A percentile compares a stretch with the other conserved stretches of the same genome.
Conservation (phyloP, 345 rosid genomes). For the Linum lewisii region DNA sequence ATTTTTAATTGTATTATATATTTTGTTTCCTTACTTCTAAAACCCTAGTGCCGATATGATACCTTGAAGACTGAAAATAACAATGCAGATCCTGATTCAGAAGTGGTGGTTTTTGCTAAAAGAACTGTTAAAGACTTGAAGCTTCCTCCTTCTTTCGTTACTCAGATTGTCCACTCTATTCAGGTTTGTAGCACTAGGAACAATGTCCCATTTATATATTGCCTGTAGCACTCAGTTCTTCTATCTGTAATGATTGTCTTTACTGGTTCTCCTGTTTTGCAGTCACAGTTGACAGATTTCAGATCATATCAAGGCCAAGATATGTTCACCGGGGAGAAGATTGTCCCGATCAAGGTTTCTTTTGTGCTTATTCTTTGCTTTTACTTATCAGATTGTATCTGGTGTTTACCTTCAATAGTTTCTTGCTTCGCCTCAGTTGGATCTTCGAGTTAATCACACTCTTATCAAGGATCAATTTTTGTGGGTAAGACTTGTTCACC, state of each 20-base stretch:
- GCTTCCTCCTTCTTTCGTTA: conserved; percentile 68
- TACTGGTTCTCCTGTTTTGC: conserved; percentile 6
- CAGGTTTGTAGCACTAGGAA: conserved; percentile 35
- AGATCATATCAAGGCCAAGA: conserved; percentile 90
- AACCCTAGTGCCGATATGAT: background rate
- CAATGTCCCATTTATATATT: no score
- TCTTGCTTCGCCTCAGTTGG: conserved; percentile 52
- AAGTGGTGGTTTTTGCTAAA: conserved; percentile 69
- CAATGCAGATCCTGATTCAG: conserved; percentile 71
- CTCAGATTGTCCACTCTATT: conserved; percentile 84
- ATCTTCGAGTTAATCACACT: conserved; percentile 85
- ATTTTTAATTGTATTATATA: background rate
- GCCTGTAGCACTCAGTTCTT: background rate
- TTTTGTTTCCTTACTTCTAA: background rate
- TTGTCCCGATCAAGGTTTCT: conserved; percentile 85
- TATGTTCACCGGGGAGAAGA: conserved; percentile 81
- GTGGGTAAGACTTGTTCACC: conserved; percentile 47
- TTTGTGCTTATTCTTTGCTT: conserved; percentile 1
- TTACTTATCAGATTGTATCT: background rate
- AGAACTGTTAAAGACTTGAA: conserved; percentile 89
- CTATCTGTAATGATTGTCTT: background rate
- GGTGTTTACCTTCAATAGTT: background rate
- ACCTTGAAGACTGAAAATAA: background rate
- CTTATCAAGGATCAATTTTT: conserved; percentile 86
- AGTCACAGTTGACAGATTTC: conserved; percentile 84